phyloP scores from a whole-genome alignment of 495 filamentous ascomycete species.

The Parmelia sp. region DNA sequence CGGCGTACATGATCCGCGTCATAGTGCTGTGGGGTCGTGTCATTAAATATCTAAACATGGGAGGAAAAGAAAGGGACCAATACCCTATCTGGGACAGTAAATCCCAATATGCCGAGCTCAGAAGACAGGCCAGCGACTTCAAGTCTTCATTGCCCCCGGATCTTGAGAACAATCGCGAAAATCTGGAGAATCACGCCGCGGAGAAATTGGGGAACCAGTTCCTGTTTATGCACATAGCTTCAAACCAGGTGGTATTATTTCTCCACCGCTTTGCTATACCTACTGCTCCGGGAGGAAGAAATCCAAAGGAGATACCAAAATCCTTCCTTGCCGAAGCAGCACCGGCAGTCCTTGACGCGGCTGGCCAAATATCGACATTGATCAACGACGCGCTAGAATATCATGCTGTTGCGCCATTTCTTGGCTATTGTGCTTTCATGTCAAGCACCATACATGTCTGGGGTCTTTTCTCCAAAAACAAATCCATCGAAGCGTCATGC shows the following conservation, averaged over 20 bases:
- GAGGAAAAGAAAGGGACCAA: conserved; percentile 74
- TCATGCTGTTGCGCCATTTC: conserved; percentile 81
- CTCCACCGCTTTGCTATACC: conserved; percentile 84
- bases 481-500: conserved; percentile 63
- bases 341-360: conserved; percentile 75
- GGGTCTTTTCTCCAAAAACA: conserved; percentile 80
- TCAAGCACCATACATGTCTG: conserved; percentile 90
- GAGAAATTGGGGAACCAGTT: conserved; percentile 87
- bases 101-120: conserved; percentile 66
- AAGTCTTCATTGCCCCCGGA: conserved; percentile 59
- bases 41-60: conserved; percentile 84
- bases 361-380: conserved; percentile 78
- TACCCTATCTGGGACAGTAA: conserved; percentile 74
- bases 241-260: conserved; percentile 85
- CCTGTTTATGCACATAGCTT: conserved; percentile 84
- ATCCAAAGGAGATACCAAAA: conserved; percentile 69
- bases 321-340: conserved; percentile 71
- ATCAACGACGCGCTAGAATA: conserved; percentile 74
- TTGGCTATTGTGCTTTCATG: conserved; percentile 88
- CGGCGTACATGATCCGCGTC: conserved; percentile 81
- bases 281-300: conserved; percentile 55
- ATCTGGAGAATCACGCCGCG: conserved; percentile 75
- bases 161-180: conserved; percentile 70
- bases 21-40: conserved; percentile 87
- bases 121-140: conserved; percentile 65